Base-by-base conservation (phyloP, 169 alveolate genomes). In the Babesia bigemina region DNA sequence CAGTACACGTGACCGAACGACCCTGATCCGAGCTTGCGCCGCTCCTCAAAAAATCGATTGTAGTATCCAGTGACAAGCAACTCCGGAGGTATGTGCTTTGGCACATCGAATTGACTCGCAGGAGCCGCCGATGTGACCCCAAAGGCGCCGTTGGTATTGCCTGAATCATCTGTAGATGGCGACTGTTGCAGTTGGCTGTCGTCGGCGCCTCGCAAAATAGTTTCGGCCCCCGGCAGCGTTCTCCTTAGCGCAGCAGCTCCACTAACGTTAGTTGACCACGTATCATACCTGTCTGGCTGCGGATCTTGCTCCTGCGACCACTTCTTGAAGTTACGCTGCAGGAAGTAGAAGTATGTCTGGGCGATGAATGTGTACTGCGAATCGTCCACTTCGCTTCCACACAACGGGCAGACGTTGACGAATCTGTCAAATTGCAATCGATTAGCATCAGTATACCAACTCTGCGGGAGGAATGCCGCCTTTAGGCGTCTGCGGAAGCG, bases 1-100 rank as follows among this genome's bases (percentile, higher is more conserved):
- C 87, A 65, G 66, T 85, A 92, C 12, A 92, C 95, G 55, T 85
- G 93, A 13, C 95, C 95, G 63, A 69, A 88, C 47, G 91, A 84
- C 29, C 95, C 95, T 47, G 91, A 73, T 14, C 95, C 95, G n/a
- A 92, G 86, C 58, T 86, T 85, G 42, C 53, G 58, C 39, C 71
- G 74, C 76, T 92, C 95, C 14, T 75, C 78, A 47, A 92, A 92
- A 61, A 92, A 92, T 12, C 92, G 65, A 39, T 63, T 36, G 79
- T 92, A 92, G 81, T 92, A 92, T 39, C 95, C 95, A 28, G 95
- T 91, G 59, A 92, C 84, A 58, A 92, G 71, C 24, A 91, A 44
- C 53, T 90, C 93, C 33, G 82, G 75, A 33, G 93, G 93, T n/a
- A 88, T 88, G 55, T 81, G 63, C 33, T 63, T 65, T 2, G 85